These are phyloP conservation scores for Pseudovirgaria hyperparasitica DNA, from an alignment of 2,329 filamentous ascomycete species.

Conservation along the genomic window DNA sequence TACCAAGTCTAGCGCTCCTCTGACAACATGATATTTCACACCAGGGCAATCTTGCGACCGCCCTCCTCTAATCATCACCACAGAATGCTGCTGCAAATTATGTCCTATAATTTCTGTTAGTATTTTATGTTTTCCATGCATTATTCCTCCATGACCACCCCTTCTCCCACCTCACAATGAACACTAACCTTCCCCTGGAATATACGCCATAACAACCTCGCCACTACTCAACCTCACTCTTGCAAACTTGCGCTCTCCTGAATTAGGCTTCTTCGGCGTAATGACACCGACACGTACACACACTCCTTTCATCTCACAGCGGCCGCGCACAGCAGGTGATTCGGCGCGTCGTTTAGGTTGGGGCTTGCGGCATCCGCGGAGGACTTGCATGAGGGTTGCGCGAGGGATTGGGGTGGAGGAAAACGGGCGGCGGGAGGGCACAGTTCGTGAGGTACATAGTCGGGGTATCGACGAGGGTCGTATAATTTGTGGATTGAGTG, in stretches of 20 bases:
- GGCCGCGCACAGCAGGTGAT: conserved; percentile 67
- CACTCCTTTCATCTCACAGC: conserved; percentile 86
- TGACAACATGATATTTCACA: conserved; percentile 88
- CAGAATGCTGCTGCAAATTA: conserved; percentile 97
- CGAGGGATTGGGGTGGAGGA: conserved; percentile 23
- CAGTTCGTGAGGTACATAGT: conserved; percentile 6
- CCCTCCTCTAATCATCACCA: conserved; percentile 89
- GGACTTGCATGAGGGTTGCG: conserved; percentile 38
- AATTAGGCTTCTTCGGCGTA: conserved; percentile 98
- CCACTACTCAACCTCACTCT: conserved; percentile 82
- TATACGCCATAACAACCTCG: conserved; percentile 81
- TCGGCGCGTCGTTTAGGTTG: conserved; percentile 75
- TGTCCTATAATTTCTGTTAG: conserved; percentile 44
- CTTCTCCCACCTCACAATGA: neutral
- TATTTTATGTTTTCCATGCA: conserved; percentile 2
- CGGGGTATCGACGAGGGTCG: conserved; percentile 12
- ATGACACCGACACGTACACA: conserved; percentile 88
- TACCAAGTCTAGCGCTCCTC: conserved; percentile 88
- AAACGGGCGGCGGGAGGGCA: conserved; percentile 20
- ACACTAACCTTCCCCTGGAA: conserved; percentile 69
- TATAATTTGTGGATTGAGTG: conserved; percentile 8
- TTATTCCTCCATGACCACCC: conserved; percentile 3
- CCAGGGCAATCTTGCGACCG: conserved; percentile 94
- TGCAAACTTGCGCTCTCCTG: conserved; percentile 89
- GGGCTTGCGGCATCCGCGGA: conserved; percentile 59